phyloP scores from a whole-genome alignment of 2,329 filamentous ascomycete species.

The Fusarium hainanense region DNA sequence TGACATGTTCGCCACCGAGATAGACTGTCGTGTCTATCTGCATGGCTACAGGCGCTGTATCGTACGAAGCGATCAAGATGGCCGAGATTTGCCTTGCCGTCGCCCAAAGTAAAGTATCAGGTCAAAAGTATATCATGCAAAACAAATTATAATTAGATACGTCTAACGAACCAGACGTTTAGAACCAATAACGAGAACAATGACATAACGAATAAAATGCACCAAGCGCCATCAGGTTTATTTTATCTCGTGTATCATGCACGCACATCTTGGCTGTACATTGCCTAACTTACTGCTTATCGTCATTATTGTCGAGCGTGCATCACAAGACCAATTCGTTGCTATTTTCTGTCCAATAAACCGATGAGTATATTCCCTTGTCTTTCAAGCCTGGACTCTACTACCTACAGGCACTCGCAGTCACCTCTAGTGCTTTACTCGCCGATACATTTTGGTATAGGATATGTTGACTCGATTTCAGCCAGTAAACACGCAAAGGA shows the following conservation, averaged over 20 bases:
- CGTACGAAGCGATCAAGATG: too few species aligned
- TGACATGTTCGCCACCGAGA: neutral
- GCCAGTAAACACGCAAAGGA: too few species aligned
- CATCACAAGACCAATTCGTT: neutral
- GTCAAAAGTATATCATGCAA: neutral
- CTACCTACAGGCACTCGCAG: neutral
- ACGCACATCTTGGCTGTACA: neutral
- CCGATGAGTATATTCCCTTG: neutral
- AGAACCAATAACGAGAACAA: conserved; percentile 20
- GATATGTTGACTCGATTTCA: neutral
- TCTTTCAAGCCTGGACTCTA: neutral
- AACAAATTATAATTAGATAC: neutral
- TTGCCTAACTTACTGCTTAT: neutral
- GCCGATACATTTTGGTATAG: too few species aligned
- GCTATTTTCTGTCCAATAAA: neutral
- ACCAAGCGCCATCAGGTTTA: neutral
- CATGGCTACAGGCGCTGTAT: too few species aligned
- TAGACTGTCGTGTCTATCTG: neutral
- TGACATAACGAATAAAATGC: conserved; percentile 9
- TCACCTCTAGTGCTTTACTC: too few species aligned
- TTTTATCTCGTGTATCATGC: neutral
- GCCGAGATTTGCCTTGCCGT: too few species aligned
- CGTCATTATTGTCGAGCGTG: neutral
- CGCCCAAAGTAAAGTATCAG: neutral
- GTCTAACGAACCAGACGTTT: neutral